Percentiles rank a stretch among this genome's conserved stretches.
Evolutionary conservation across 306 rosid species (phyloP).

Genomic region (barrel medic (Medicago truncatula)): MtrunA17r5.0-ANR NC_053044.1:49552001-49552500

Average conservation of each 20-base stretch:
- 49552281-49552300: not conserved
- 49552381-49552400: slow-evolving; percentile 7
- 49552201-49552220: not conserved
- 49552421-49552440: slow-evolving; percentile 6
- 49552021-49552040: slow-evolving; percentile 24
- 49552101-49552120: slow-evolving; percentile 98
- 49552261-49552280: not conserved
- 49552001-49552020: slow-evolving; percentile 35
- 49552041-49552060: slow-evolving; percentile 81
- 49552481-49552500: not conserved
- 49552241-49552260: not conserved
- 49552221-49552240: not conserved
- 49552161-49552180: slow-evolving; percentile 54
- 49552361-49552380: not conserved
- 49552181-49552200: slow-evolving; percentile 6
- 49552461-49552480: not conserved
- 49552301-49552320: not conserved
- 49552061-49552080: slow-evolving; percentile 97
- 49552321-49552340: not conserved
- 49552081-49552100: slow-evolving; percentile 97
- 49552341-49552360: not conserved
- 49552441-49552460: not conserved
- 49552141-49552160: slow-evolving; percentile 93
- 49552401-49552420: not conserved
- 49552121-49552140: slow-evolving; percentile 77